Conservation (phyloP, 371 early-diverging fungal genomes). For the Mortierella sp. region DNA sequence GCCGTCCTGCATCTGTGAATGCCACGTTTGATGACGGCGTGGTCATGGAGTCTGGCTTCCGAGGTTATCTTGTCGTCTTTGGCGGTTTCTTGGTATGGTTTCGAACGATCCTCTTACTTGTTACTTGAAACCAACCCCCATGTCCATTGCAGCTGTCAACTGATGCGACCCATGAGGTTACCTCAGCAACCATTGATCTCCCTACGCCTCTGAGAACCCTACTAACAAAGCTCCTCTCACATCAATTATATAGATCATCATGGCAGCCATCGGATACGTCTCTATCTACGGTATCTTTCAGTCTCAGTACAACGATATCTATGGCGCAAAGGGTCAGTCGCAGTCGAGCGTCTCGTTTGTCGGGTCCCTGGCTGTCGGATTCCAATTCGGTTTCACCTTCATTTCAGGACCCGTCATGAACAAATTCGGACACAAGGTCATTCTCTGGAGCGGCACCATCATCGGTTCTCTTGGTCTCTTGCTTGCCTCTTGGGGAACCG, state of each 20-base stretch:
- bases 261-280: constrained; percentile 51
- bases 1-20: constrained; percentile 43
- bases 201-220: background rate
- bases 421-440: constrained; percentile 62
- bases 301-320: constrained; percentile 33
- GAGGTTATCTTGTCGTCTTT: constrained; percentile 59
- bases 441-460: constrained; percentile 61
- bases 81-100: constrained; percentile 60
- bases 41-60: constrained; percentile 57
- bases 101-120: too few relatives aligned
- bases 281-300: constrained; percentile 53
- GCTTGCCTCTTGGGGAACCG: constrained; percentile 67
- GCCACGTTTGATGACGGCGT: constrained; percentile 44
- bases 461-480: constrained; percentile 67
- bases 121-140: too few relatives aligned
- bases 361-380: constrained; percentile 43
- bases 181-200: too few relatives aligned
- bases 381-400: constrained; percentile 54
- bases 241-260: constrained; percentile 21
- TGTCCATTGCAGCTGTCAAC: too few relatives aligned
- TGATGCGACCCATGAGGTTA: too few relatives aligned
- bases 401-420: constrained; percentile 62
- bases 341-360: constrained; percentile 40
- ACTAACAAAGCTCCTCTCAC: background rate
- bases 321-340: constrained; percentile 22